Evolutionary conservation across 441 rosid genomes (phyloP).

Genomic region (Populus hybrid): DNA sequence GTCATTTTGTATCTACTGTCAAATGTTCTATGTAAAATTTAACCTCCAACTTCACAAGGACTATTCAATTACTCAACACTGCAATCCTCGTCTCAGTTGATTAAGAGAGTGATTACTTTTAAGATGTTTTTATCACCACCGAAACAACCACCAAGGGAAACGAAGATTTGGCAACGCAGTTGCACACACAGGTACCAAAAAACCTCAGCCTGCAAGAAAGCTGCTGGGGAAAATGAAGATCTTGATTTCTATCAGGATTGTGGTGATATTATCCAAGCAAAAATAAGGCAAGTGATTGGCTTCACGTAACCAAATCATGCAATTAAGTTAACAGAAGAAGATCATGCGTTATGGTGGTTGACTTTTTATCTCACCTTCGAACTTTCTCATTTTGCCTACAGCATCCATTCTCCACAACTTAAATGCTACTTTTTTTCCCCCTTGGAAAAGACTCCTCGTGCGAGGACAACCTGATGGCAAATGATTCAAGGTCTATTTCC

Average conservation of each 20-base stretch:
- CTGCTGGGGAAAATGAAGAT: background rate
- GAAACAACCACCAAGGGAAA: background rate
- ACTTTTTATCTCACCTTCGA: background rate
- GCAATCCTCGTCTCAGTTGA: background rate
- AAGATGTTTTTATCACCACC: background rate
- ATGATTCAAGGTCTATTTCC: conserved; percentile 6
- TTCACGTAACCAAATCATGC: background rate
- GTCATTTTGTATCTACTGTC: background rate
- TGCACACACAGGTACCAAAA: background rate
- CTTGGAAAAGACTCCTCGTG: background rate
- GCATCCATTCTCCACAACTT: background rate
- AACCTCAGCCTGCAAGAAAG: background rate
- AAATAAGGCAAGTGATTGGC: background rate
- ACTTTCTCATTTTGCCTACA: background rate
- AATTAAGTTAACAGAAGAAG: background rate
- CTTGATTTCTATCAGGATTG: background rate
- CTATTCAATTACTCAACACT: background rate
- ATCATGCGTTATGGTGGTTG: background rate
- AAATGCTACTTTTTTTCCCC: background rate
- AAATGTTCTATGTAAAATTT: background rate
- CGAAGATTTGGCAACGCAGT: background rate
- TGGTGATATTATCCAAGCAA: background rate
- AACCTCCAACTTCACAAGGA: background rate
- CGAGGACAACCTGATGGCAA: conserved; percentile 8
- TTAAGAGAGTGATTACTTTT: background rate